phyloP scores from a whole-genome alignment of 176 grass and related monocot genomes.

The Elymus sibiricus region DNA sequence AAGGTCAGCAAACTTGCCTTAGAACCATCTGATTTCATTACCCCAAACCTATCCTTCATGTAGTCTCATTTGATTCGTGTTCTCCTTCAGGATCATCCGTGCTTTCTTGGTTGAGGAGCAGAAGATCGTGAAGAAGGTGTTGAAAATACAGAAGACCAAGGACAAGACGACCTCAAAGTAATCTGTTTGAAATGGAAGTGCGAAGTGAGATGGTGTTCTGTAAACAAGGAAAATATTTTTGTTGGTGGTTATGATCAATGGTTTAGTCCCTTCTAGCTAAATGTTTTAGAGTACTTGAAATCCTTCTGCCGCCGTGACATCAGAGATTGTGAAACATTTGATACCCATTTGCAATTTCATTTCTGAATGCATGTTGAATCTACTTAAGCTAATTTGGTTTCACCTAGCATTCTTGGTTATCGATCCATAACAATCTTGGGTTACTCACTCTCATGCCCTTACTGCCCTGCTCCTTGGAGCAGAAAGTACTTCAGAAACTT shows the following conservation, averaged over 20 bases:
- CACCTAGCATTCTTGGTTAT: neutral
- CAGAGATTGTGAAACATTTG: constrained; percentile 48
- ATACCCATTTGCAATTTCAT: constrained; percentile 38
- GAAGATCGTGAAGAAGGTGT: constrained; percentile 99
- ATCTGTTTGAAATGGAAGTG: constrained; percentile 6
- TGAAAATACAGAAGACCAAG: constrained; percentile 91
- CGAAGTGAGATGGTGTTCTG: constrained; percentile 25
- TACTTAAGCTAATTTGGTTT: constrained; percentile 26
- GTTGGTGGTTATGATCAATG: constrained; percentile 48
- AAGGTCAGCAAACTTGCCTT: constrained; percentile 27
- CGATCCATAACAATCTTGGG: neutral
- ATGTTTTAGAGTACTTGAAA: constrained; percentile 44
- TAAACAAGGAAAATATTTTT: constrained; percentile 61
- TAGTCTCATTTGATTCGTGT: neutral
- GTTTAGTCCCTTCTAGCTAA: constrained; percentile 50
- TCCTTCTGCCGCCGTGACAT: constrained; percentile 30
- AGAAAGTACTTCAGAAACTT: no score
- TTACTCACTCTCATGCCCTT: no score
- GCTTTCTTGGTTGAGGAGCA: constrained; percentile 97
- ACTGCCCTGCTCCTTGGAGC: no score
- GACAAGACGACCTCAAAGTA: constrained; percentile 67
- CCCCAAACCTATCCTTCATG: neutral
- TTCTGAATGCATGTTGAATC: constrained; percentile 29
- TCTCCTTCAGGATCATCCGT: constrained; percentile 63
- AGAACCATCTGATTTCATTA: neutral